phyloP scores from a whole-genome alignment of 164 flowering plant species.

The Vitis cinerea region DNA sequence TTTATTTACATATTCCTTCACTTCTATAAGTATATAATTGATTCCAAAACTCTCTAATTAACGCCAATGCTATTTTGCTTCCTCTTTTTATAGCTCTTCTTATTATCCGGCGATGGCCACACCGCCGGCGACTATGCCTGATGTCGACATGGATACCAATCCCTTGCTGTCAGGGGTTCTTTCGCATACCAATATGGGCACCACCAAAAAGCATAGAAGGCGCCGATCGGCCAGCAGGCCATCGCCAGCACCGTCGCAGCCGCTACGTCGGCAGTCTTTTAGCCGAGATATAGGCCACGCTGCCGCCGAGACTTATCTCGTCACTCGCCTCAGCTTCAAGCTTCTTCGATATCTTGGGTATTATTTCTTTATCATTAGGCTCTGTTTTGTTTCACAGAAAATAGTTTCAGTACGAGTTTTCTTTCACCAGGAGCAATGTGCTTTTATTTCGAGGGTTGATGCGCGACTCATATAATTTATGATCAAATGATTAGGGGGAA shows the following conservation, averaged over 20 bases:
- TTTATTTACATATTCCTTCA: too few relatives aligned
- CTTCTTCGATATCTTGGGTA: conserved; percentile 49
- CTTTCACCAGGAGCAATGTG: neutral
- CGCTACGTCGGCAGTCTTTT: conserved; percentile 28
- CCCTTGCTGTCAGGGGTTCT: too few relatives aligned
- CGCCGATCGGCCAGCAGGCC: conserved; percentile 1
- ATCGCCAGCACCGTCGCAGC: neutral
- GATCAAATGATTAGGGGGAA: too few relatives aligned
- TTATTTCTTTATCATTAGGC: neutral
- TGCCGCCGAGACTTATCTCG: conserved; percentile 40
- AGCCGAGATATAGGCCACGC: conserved; percentile 34
- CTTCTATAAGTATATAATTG: too few relatives aligned
- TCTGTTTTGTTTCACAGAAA: neutral
- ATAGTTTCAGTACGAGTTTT: neutral
- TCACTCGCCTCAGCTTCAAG: conserved; percentile 36
- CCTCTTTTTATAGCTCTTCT: too few relatives aligned
- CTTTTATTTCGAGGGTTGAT: neutral
- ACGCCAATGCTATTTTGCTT: too few relatives aligned
- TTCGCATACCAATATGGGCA: too few relatives aligned
- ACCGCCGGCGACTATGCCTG: too few relatives aligned
- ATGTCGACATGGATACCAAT: too few relatives aligned
- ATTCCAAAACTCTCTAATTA: too few relatives aligned
- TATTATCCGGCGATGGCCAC: too few relatives aligned
- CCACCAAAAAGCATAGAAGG: neutral
- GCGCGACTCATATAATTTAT: too few relatives aligned